Percentiles rank a stretch among this genome's conserved stretches.
These are phyloP conservation scores for Plenodomus tracheiphilus DNA, from an alignment of 2,329 filamentous ascomycete species.

Conservation along the genomic window DNA sequence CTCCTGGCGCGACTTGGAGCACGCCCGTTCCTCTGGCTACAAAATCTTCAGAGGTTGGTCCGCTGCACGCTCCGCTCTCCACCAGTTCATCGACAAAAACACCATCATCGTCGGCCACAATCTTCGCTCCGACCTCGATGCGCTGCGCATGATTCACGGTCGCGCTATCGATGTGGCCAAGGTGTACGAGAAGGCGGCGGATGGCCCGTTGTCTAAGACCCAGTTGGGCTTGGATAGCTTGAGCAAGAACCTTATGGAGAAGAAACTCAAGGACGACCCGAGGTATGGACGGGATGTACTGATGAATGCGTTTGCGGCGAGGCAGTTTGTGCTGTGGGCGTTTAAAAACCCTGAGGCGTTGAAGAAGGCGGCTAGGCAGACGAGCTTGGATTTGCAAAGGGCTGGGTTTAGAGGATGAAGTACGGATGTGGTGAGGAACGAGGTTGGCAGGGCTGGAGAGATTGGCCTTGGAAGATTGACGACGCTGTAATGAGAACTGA, in stretches of 20 bases:
- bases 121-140: constrained; percentile 37
- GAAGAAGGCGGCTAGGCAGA: constrained; percentile 40
- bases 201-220: constrained; percentile 33
- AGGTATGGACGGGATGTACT: constrained; percentile 51
- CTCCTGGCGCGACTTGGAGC: constrained; percentile 28
- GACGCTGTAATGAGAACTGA: not conserved
- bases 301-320: constrained; percentile 55
- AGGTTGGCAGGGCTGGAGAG: not conserved
- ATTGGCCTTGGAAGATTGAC: not conserved
- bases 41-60: constrained; percentile 40
- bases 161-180: constrained; percentile 38
- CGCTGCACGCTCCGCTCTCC: constrained; percentile 34
- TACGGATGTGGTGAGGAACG: not conserved
- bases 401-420: not conserved
- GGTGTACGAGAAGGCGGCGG: constrained; percentile 38
- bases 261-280: constrained; percentile 16
- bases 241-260: constrained; percentile 21
- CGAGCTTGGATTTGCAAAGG: constrained; percentile 29
- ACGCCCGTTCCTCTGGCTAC: constrained; percentile 29
- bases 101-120: constrained; percentile 43
- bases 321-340: constrained; percentile 55
- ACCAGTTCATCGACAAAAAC: constrained; percentile 34
- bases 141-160: constrained; percentile 41
- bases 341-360: constrained; percentile 46
- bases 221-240: constrained; percentile 38